Conservation (phyloP, 2,329 filamentous ascomycete species). For the Aspergillus sp. region DNA sequence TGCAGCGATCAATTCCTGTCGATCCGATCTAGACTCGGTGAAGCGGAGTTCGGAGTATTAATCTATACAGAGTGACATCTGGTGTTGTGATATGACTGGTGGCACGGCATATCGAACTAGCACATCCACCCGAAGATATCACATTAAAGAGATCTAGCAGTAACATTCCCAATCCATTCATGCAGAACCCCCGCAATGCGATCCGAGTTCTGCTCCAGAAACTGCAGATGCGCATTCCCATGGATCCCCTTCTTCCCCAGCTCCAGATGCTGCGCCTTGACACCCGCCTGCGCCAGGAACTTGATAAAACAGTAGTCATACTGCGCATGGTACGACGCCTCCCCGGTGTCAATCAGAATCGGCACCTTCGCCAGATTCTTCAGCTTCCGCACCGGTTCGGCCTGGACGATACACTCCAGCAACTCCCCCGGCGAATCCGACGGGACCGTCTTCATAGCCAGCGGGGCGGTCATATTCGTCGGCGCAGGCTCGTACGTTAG, state of each 20-base stretch:
- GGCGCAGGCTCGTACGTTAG: slow-evolving; percentile 17
- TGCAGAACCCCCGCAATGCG: slow-evolving; percentile 14
- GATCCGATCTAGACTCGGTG: slow-evolving; percentile 2
- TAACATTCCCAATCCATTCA: slow-evolving; percentile 10
- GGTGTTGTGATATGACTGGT: background rate
- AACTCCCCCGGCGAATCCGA: slow-evolving; percentile 15
- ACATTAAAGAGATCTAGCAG: background rate
- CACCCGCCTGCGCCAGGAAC: slow-evolving; percentile 56
- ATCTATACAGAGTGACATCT: too few species aligned
- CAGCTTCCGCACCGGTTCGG: slow-evolving; percentile 44
- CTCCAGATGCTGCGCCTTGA: slow-evolving; percentile 45
- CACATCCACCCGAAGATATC: too few species aligned
- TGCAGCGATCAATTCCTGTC: too few species aligned
- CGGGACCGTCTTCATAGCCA: slow-evolving; percentile 14
- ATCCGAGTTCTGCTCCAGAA: slow-evolving; percentile 29
- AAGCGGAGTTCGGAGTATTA: slow-evolving; percentile 4
- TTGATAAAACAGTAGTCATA: slow-evolving; percentile 58
- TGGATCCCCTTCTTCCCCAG: slow-evolving; percentile 47
- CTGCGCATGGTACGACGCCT: slow-evolving; percentile 54
- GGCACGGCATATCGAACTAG: too few species aligned
- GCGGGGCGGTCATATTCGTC: slow-evolving; percentile 12
- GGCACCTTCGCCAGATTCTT: slow-evolving; percentile 50
- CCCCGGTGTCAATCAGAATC: slow-evolving; percentile 52
- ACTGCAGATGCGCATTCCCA: slow-evolving; percentile 56
- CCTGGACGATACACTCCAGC: slow-evolving; percentile 40